Base-by-base conservation (phyloP, 768 basidiomycete species). In the Mrakia hoshinonis region DNA sequence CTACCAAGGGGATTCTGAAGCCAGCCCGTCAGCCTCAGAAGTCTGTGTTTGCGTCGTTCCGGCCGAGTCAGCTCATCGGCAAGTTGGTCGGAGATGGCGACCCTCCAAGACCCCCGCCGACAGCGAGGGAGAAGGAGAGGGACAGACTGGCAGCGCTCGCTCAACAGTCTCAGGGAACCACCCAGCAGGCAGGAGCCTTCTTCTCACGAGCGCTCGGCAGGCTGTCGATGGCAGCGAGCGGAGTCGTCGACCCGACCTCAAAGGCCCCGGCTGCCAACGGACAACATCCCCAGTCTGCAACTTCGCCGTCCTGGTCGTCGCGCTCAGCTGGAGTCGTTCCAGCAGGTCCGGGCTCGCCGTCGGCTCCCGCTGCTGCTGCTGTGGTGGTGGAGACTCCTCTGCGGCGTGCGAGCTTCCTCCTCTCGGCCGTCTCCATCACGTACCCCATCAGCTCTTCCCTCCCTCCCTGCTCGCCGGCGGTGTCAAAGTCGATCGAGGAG, bases 401-500 rank as follows among this genome's bases (percentile, higher is more conserved):
- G 74, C 92, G 90, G 77, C 82, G 90, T 63, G 96, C 94, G 0
- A 90, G 95, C 76, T 97, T 97, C 78, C 90, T 95, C 74, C 82
- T 96, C 15, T 91, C 91, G 0, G 85, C 89, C 75, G 85, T 96
- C 75, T 87, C 86, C 39, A 90, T 89, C 29, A 86, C 93, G 39
- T 97, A 98, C 79, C 92, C 93, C 0, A 94, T 97, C 78, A 89
- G 89, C 34, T 86, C 88, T 1, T 75, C 87, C 20, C 89, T 89
- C 65, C 90, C 95, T 9, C 94, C 94, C 1, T 89, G 86, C 61
- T 90, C 87, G 3, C 87, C 88, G 3, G 22, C 29, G 38, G 66
- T 67, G 0, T 38, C 61, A 13, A 13, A 34, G 12, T 52, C 60
- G 22, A 68, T 52, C n/a, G n/a, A 62, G n/a, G 67, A 63, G 48